Conservation (phyloP, 2,329 filamentous ascomycete genomes). For the Aspergillus clavatus region DNA sequence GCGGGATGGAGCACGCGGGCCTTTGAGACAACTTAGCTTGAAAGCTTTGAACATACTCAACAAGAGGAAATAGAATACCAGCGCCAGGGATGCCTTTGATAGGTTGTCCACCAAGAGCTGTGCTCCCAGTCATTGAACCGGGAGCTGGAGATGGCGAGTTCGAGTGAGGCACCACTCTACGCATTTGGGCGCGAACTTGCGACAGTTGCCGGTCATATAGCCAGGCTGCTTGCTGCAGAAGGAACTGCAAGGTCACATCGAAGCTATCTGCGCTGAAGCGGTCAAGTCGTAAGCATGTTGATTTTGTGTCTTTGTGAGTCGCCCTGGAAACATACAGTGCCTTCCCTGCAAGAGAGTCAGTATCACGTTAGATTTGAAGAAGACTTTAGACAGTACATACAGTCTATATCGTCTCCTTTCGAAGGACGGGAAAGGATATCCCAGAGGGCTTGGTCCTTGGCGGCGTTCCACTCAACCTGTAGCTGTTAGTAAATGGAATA, state of each 20-base stretch:
- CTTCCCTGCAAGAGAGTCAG: slow-evolving; percentile 55
- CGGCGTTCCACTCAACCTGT: slow-evolving; percentile 80
- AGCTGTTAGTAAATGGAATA: slow-evolving; percentile 16
- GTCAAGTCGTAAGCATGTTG: not conserved
- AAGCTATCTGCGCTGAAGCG: slow-evolving; percentile 63
- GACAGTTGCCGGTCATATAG: slow-evolving; percentile 86
- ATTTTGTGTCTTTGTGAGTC: not conserved
- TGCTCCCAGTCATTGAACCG: slow-evolving; percentile 41
- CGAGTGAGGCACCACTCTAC: slow-evolving; percentile 52
- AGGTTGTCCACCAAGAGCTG: slow-evolving; percentile 33
- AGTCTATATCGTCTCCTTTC: slow-evolving; percentile 77
- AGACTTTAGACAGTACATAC: slow-evolving; percentile 47
- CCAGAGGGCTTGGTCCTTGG: slow-evolving; percentile 86
- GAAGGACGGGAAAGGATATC: slow-evolving; percentile 77
- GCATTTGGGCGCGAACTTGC: slow-evolving; percentile 85
- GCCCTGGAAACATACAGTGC: slow-evolving; percentile 54
- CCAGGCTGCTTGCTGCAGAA: slow-evolving; percentile 90
- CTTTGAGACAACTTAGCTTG: slow-evolving; percentile 18
- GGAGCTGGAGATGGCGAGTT: slow-evolving; percentile 40
- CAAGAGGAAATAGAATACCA: slow-evolving; percentile 18
- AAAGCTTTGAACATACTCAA: not conserved
- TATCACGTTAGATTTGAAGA: slow-evolving; percentile 7
- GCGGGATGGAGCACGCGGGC: slow-evolving; percentile 37
- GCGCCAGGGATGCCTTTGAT: slow-evolving; percentile 30
- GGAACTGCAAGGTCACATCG: slow-evolving; percentile 78